Evolutionary conservation across 192 early-diverging fungal genomes (phyloP).

Genomic region (Umbelopsis ramanniana): DNA sequence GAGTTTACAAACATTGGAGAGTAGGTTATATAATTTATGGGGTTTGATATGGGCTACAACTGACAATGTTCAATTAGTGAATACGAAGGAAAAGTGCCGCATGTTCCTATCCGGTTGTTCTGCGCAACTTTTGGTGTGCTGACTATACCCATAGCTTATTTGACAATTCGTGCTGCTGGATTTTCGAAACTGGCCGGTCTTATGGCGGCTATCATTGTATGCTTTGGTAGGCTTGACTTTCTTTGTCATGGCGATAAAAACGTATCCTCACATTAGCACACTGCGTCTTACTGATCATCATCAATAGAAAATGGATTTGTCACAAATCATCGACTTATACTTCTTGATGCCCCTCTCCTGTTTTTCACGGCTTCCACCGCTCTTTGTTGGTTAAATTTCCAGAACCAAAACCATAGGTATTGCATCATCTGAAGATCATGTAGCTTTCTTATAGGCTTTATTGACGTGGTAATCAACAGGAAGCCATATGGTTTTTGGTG

Average conservation of each 20-base stretch:
- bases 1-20: conserved; percentile 86
- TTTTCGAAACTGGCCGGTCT: conserved; percentile 73
- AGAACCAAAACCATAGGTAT: conserved; percentile 45
- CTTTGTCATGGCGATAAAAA: not conserved
- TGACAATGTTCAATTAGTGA: conserved; percentile 53
- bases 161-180: conserved; percentile 81
- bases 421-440: not conserved
- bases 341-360: conserved; percentile 88
- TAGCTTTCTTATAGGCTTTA: not conserved
- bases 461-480: conserved; percentile 33
- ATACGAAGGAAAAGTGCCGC: conserved; percentile 81
- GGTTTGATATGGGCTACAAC: not conserved
- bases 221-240: conserved; percentile 67
- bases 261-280: not conserved
- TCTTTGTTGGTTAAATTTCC: conserved; percentile 85
- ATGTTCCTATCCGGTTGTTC: conserved; percentile 78
- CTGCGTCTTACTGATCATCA: not conserved
- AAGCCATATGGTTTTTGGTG: conserved; percentile 75
- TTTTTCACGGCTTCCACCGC: conserved; percentile 80
- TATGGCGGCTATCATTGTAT: conserved; percentile 76
- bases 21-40: not conserved
- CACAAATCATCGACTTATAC: conserved; percentile 86
- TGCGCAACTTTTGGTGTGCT: conserved; percentile 77
- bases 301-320: conserved; percentile 81
- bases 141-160: conserved; percentile 78